Percentiles rank a stretch among this genome's conserved stretches.
Evolutionary conservation across 352 stramenopile species (phyloP).

Genomic region (Thraustotheca clavata): DNA sequence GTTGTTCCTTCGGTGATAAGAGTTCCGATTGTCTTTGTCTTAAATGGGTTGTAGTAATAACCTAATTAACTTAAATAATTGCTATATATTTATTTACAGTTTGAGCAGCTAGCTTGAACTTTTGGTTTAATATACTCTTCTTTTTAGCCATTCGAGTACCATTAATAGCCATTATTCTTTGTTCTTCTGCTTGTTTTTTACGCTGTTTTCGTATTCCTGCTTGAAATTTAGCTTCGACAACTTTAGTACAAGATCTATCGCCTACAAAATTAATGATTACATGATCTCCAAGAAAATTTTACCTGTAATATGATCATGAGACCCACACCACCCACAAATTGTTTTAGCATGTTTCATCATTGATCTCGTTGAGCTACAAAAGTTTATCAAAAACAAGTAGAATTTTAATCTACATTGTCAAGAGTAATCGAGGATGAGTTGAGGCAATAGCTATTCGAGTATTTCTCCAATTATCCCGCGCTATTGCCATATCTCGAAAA

Average conservation of each 20-base stretch:
- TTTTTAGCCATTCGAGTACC: background rate
- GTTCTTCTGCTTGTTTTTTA: background rate
- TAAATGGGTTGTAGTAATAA: constrained; percentile 2
- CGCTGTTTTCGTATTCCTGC: constrained; percentile 9
- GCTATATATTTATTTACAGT: background rate
- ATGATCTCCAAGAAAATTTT: constrained; percentile 15
- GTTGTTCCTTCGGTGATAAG: constrained; percentile 2
- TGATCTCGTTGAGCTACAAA: constrained; percentile 51
- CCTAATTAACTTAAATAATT: background rate
- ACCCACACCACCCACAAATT: constrained; percentile 73
- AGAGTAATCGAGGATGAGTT: constrained; percentile 49
- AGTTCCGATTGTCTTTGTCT: background rate
- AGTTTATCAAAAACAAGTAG: background rate
- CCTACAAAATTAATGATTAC: background rate
- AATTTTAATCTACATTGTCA: constrained; percentile 48
- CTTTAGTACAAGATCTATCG: constrained; percentile 2
- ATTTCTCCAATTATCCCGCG: constrained; percentile 67
- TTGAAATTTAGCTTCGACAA: constrained; percentile 8
- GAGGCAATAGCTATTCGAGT: constrained; percentile 64
- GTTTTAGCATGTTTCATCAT: constrained; percentile 84
- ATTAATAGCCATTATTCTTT: background rate
- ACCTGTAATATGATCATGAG: constrained; percentile 59
- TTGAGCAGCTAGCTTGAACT: background rate
- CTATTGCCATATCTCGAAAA: constrained; percentile 48
- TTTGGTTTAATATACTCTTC: background rate